phyloP scores from a whole-genome alignment of 2,329 filamentous ascomycete species.

The Penicillium occitanis region DNA sequence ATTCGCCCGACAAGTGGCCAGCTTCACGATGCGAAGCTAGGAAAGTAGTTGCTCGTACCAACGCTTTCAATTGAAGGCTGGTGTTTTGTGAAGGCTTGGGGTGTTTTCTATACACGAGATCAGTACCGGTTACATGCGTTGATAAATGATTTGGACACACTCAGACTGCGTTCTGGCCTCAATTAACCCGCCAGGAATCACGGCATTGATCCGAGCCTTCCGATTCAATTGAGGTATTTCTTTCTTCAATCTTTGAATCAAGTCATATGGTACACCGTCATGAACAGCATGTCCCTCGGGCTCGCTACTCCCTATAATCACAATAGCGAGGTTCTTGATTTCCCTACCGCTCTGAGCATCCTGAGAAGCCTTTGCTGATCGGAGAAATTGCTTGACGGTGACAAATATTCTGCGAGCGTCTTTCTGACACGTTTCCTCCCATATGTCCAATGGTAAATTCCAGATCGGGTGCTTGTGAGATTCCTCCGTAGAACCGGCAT shows the following conservation, averaged over 20 bases:
- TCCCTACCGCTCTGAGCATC: conserved; percentile 37
- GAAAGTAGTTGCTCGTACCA: conserved; percentile 52
- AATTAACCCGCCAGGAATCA: conserved; percentile 50
- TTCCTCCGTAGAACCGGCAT: conserved; percentile 55
- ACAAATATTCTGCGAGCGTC: conserved; percentile 57
- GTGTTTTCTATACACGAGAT: not conserved
- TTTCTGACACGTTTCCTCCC: conserved; percentile 53
- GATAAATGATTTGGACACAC: not conserved
- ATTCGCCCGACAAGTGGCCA: conserved; percentile 57
- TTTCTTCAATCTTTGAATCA: conserved; percentile 55
- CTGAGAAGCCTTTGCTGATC: conserved; percentile 43
- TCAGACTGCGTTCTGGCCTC: conserved; percentile 33
- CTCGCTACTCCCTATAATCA: conserved; percentile 54
- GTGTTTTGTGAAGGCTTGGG: not conserved
- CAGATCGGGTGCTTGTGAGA: conserved; percentile 52
- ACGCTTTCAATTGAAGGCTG: conserved; percentile 46
- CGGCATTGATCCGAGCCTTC: conserved; percentile 54
- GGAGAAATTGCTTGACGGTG: conserved; percentile 58
- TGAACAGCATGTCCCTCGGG: conserved; percentile 49
- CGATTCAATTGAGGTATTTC: conserved; percentile 55
- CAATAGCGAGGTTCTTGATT: conserved; percentile 52
- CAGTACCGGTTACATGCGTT: not conserved
- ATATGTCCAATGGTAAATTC: conserved; percentile 53
- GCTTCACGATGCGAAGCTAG: conserved; percentile 53
- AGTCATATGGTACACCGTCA: conserved; percentile 49